Conservation (phyloP, 73 alveolate genomes). For the Symbiodinium pilosum region DNA sequence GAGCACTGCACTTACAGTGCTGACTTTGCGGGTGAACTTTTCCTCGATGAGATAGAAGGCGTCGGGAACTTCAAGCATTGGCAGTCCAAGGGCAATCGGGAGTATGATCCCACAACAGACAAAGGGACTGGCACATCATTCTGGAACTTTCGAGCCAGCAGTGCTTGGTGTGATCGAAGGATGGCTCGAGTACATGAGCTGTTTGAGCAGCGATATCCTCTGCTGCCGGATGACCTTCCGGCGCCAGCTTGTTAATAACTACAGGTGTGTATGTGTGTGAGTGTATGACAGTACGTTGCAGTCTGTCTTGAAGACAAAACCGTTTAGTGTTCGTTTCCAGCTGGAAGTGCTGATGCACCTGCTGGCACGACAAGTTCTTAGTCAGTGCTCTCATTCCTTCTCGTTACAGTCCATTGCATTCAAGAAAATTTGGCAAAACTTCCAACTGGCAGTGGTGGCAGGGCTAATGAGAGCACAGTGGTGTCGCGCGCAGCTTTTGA, state of each 20-base stretch:
- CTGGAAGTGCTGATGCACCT: neutral
- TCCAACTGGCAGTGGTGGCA: too few relatives aligned
- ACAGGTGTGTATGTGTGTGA: too few relatives aligned
- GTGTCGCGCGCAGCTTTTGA: too few relatives aligned
- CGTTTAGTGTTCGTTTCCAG: neutral
- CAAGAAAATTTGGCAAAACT: too few relatives aligned
- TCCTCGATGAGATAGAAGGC: slow-evolving; percentile 64
- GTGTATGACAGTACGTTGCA: too few relatives aligned
- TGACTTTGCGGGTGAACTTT: slow-evolving; percentile 51
- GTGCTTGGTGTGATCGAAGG: slow-evolving; percentile 75
- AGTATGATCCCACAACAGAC: slow-evolving; percentile 53
- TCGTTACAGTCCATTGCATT: too few relatives aligned
- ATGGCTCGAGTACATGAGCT: slow-evolving; percentile 19
- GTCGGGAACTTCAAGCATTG: slow-evolving; percentile 17
- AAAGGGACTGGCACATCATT: slow-evolving; percentile 56
- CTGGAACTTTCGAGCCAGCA: slow-evolving; percentile 65
- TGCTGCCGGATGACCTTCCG: slow-evolving; percentile 87
- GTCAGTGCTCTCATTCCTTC: too few relatives aligned
- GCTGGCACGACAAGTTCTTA: too few relatives aligned
- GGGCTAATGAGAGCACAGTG: too few relatives aligned
- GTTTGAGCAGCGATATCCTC: slow-evolving; percentile 33
- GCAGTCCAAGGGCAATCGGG: slow-evolving; percentile 43
- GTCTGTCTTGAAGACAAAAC: too few relatives aligned
- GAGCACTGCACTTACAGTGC: slow-evolving; percentile 33
- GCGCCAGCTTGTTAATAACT: slow-evolving; percentile 49